Evolutionary conservation across 2,329 filamentous ascomycete genomes (phyloP), one percentile per base, ranked within the genome.

Genomic region (Sordariomycetes sp.): DNA sequence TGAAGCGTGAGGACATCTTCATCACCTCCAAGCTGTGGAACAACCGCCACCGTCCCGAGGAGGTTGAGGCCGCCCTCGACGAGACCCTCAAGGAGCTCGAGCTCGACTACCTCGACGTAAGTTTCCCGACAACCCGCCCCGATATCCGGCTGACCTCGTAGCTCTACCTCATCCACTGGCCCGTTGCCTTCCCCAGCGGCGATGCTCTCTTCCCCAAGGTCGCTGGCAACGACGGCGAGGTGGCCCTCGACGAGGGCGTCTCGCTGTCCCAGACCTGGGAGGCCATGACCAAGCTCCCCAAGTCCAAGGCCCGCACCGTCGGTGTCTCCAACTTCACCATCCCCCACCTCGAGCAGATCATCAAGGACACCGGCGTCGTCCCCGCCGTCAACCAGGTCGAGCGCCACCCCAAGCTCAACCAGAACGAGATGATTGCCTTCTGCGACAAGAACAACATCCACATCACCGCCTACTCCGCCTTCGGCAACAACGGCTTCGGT

Each of bases 321-420:
- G 80, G 79, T 51, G 78, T 86, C 42, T 83, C 79, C 55, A 86
- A 86, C 68, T 85, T 83, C 49, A 71, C 66, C 49, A 72, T 82
- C 52, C 69, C 71, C 55, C 56, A 62, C 43, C 56, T 79, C 46
- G 64, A 79, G 47, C 61, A 63, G 32, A 49, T 79, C 46, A 66
- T 75, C 53, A 63, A 68, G 25, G 73, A 63, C 37, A 72, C 69
- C 45, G 72, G 74, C 47, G 72, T 72, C 57, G 51, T 62, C 48
- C 64, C 64, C 37, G 78, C 76, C 31, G 75, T 75, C 42, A 82
- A 83, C 68, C 79, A 84, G 57, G 58, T 81, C 49, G 79, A 83
- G 58, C 70, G 79, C 23, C 77, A 82, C 61, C 77, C 77, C 26
- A 75, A 75, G 51, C 66, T 76, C 53, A 72, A 72, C 43, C 53